Evolutionary conservation across 2,329 filamentous ascomycete genomes (phyloP).

Genomic region (Bipolaris sorokiniana): DNA sequence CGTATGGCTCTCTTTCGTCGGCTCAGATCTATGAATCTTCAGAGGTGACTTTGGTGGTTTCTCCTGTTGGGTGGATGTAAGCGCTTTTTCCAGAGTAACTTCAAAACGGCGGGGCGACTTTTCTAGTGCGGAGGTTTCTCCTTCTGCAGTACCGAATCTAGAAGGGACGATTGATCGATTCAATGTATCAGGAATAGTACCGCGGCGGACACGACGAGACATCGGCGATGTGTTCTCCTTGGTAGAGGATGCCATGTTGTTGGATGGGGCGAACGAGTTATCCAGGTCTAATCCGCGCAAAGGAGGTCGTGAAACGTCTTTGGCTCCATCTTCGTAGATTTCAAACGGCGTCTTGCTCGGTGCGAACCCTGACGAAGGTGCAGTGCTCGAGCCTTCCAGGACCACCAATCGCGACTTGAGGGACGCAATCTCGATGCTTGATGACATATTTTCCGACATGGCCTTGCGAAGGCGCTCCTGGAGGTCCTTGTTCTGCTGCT

Average conservation of each 20-base stretch:
- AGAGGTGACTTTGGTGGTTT: constrained; percentile 28
- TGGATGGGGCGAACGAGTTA: constrained; percentile 21
- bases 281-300: constrained; percentile 17
- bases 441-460: constrained; percentile 41
- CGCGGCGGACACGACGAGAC: constrained; percentile 29
- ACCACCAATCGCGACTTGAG: constrained; percentile 42
- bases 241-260: constrained; percentile 26
- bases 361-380: constrained; percentile 22
- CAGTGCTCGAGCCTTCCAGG: constrained; percentile 33
- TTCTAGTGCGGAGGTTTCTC: constrained; percentile 29
- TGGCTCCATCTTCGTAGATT: constrained; percentile 42
- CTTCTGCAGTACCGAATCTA: constrained; percentile 26
- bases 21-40: constrained; percentile 23
- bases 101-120: constrained; percentile 26
- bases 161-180: constrained; percentile 17
- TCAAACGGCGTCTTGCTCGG: constrained; percentile 33
- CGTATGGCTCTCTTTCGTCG: constrained; percentile 32
- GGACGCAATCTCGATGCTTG: constrained; percentile 42
- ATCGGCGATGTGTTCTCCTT: constrained; percentile 44
- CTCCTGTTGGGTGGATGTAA: constrained; percentile 14
- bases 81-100: constrained; percentile 16
- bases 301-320: constrained; percentile 21
- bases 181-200: constrained; percentile 30
- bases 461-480: constrained; percentile 46
- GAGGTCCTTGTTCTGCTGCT: constrained; percentile 60